Percentiles rank a stretch among this genome's conserved stretches.
Conservation (phyloP, 75 land plant species). For the Ceratopteris richardii region DNA sequence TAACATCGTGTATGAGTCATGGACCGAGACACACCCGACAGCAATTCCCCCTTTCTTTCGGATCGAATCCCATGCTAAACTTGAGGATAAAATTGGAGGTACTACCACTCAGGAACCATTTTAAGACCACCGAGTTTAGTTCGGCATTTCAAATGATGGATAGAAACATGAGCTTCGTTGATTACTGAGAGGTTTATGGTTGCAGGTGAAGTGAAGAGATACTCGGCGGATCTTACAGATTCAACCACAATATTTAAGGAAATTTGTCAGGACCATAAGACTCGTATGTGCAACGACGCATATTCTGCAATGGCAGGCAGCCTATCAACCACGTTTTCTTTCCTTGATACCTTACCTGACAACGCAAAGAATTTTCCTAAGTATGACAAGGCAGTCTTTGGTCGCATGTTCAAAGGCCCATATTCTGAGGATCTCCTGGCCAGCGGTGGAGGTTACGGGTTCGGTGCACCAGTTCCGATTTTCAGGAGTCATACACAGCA, state of each 20-base stretch:
- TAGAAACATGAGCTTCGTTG: too few relatives aligned
- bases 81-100: background rate
- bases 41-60: background rate
- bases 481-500: background rate
- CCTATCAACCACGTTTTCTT: background rate
- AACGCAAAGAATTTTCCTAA: conserved; percentile 2
- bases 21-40: background rate
- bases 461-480: background rate
- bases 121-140: too few relatives aligned
- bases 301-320: background rate
- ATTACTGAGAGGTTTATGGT: too few relatives aligned
- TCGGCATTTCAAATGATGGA: too few relatives aligned
- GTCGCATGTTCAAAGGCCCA: conserved; percentile 3
- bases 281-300: conserved; percentile 5
- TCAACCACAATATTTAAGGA: background rate
- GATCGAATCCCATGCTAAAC: background rate
- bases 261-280: background rate
- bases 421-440: background rate
- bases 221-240: background rate
- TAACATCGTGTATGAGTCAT: background rate
- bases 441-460: background rate
- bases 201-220: background rate
- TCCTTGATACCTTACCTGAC: background rate
- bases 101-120: background rate
- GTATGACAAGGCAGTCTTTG: conserved; percentile 3